Evolutionary conservation across 192 early-diverging fungal genomes (phyloP).

Genomic region (Diversispora eburnea): DNA sequence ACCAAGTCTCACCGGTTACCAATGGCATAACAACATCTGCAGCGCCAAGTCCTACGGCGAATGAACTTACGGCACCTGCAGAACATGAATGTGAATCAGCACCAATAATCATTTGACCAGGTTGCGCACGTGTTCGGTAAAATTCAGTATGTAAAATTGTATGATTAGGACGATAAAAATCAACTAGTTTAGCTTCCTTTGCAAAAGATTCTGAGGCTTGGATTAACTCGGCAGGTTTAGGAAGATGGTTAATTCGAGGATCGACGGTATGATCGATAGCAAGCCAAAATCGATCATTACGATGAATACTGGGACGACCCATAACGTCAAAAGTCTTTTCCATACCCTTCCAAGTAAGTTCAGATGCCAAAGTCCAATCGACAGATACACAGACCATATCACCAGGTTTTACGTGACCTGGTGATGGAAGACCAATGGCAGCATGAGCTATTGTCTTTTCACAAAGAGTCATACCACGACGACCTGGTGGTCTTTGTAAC

Average conservation of each 20-base stretch:
- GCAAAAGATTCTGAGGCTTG: slow-evolving; percentile 61
- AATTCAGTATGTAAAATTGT: slow-evolving; percentile 83
- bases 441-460: slow-evolving; percentile 78
- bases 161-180: slow-evolving; percentile 73
- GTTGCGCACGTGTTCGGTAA: slow-evolving; percentile 78
- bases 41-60: slow-evolving; percentile 78
- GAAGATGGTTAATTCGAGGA: slow-evolving; percentile 67
- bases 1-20: slow-evolving; percentile 79
- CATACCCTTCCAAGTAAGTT: slow-evolving; percentile 84
- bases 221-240: slow-evolving; percentile 66
- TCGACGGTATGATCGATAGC: slow-evolving; percentile 77
- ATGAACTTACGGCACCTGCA: slow-evolving; percentile 70
- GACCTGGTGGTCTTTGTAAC: slow-evolving; percentile 46
- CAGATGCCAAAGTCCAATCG: slow-evolving; percentile 80
- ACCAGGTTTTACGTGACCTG: slow-evolving; percentile 67
- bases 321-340: slow-evolving; percentile 78
- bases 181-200: slow-evolving; percentile 67
- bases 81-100: slow-evolving; percentile 83
- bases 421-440: slow-evolving; percentile 65
- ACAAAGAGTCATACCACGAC: slow-evolving; percentile 68
- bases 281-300: slow-evolving; percentile 81
- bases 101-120: slow-evolving; percentile 75
- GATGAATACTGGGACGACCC: slow-evolving; percentile 70
- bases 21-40: slow-evolving; percentile 82
- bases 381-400: slow-evolving; percentile 79